Conservation (phyloP, 495 filamentous ascomycete genomes). For the Neurospora sp. region DNA sequence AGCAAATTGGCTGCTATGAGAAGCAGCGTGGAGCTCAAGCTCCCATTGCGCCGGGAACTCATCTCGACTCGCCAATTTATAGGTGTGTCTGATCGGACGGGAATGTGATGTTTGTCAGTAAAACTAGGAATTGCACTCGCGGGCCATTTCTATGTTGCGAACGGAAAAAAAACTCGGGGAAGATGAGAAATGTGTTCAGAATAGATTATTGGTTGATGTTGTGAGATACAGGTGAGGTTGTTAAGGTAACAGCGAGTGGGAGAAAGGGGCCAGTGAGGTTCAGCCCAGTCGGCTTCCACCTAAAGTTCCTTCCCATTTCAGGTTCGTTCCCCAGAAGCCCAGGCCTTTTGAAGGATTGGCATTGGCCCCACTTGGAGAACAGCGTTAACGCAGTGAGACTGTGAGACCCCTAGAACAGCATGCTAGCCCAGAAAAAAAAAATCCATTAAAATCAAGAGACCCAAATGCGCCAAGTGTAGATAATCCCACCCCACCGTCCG, state of each 20-base stretch:
- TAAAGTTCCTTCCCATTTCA: background rate
- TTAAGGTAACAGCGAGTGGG: background rate
- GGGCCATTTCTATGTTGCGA: background rate
- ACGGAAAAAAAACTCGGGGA: background rate
- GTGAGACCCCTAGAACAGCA: background rate
- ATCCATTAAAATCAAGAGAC: background rate
- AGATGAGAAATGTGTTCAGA: background rate
- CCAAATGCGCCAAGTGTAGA: background rate
- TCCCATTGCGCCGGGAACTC: slow-evolving; percentile 23
- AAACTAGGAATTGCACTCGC: background rate
- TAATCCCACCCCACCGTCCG: background rate
- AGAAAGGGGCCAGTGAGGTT: background rate
- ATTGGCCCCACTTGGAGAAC: background rate
- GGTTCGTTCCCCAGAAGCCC: background rate
- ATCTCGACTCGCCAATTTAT: slow-evolving; percentile 7
- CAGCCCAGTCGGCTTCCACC: background rate
- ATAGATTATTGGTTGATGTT: background rate
- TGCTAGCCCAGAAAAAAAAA: background rate
- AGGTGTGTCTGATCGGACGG: background rate
- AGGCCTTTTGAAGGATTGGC: background rate
- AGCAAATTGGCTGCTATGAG: slow-evolving; percentile 63
- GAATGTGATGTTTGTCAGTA: background rate
- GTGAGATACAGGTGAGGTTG: background rate
- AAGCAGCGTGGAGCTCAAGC: slow-evolving; percentile 28
- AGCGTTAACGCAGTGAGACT: background rate